Conservation (phyloP, 768 basidiomycete species). For the Agrocybe pediades region DNA sequence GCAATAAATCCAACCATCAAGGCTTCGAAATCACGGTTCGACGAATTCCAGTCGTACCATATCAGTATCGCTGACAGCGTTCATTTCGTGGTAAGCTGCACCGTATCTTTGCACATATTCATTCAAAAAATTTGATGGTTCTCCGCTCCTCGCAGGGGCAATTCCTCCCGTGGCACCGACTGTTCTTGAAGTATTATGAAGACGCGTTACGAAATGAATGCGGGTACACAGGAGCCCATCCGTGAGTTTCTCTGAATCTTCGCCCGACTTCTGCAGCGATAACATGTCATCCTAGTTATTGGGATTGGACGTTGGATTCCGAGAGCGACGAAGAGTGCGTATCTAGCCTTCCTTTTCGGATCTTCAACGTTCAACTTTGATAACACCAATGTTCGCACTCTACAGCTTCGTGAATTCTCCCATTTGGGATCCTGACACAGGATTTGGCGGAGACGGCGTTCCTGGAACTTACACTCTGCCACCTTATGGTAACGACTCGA, state of each 20-base stretch:
- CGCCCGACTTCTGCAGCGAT: background rate
- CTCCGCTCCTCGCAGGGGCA: slow-evolving; percentile 25
- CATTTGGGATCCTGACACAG: slow-evolving; percentile 32
- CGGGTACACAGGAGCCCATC: slow-evolving; percentile 28
- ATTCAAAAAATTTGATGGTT: background rate
- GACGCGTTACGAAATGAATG: slow-evolving; percentile 31
- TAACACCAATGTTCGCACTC: background rate
- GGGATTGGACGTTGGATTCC: slow-evolving; percentile 38
- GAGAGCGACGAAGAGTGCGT: slow-evolving; percentile 19
- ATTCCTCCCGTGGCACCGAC: slow-evolving; percentile 38
- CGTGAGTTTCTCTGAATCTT: slow-evolving; percentile 21
- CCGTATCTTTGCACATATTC: background rate
- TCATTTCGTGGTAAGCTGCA: slow-evolving; percentile 1
- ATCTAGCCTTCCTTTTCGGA: background rate
- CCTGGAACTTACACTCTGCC: slow-evolving; percentile 23
- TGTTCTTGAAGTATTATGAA: slow-evolving; percentile 28
- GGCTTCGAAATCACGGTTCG: background rate
- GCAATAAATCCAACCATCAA: background rate
- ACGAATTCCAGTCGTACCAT: background rate
- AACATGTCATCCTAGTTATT: slow-evolving; percentile 25
- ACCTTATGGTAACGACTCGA: slow-evolving; percentile 10
- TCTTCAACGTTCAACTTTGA: background rate
- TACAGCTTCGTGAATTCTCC: slow-evolving; percentile 30
- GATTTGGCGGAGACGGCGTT: slow-evolving; percentile 37
- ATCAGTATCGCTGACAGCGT: background rate